Conservation (phyloP, 164 flowering plant genomes). For the grape (Vitis vinifera) region DNA sequence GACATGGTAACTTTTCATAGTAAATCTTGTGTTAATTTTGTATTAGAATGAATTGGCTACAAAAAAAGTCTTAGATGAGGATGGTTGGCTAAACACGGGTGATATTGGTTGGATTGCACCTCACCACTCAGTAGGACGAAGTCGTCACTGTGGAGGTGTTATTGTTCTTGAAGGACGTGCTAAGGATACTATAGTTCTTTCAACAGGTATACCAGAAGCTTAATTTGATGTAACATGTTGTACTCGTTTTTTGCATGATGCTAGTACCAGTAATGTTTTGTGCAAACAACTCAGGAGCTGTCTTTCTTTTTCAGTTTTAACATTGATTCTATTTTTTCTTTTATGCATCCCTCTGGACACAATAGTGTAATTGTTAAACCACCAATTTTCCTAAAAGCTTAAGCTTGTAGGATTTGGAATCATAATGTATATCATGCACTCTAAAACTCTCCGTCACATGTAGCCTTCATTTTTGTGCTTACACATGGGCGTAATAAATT, state of each 20-base stretch:
- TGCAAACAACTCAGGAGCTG: not conserved
- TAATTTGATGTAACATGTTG: not conserved
- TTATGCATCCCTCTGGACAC: not conserved
- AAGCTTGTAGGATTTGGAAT: too few relatives aligned
- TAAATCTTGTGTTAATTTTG: constrained; percentile 3
- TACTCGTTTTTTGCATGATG: not conserved
- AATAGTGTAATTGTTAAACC: not conserved
- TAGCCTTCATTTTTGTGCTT: too few relatives aligned
- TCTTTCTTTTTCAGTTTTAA: not conserved
- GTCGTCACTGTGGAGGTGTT: constrained; percentile 78
- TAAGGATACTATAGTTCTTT: constrained; percentile 96
- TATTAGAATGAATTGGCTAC: constrained; percentile 76
- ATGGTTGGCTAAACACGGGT: constrained; percentile 88
- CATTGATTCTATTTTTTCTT: not conserved
- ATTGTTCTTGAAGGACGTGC: constrained; percentile 95
- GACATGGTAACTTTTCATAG: too few relatives aligned
- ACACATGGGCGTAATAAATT: too few relatives aligned
- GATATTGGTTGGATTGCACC: constrained; percentile 97
- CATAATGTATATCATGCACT: too few relatives aligned
- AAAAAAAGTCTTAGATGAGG: constrained; percentile 57
- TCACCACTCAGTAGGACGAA: constrained; percentile 67
- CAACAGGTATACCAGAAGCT: constrained; percentile 51
- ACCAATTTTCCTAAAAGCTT: not conserved
- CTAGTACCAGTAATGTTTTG: not conserved
- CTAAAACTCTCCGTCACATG: too few relatives aligned